phyloP scores from a whole-genome alignment of 306 rosid genomes.

The Trifolium subterraneum region DNA sequence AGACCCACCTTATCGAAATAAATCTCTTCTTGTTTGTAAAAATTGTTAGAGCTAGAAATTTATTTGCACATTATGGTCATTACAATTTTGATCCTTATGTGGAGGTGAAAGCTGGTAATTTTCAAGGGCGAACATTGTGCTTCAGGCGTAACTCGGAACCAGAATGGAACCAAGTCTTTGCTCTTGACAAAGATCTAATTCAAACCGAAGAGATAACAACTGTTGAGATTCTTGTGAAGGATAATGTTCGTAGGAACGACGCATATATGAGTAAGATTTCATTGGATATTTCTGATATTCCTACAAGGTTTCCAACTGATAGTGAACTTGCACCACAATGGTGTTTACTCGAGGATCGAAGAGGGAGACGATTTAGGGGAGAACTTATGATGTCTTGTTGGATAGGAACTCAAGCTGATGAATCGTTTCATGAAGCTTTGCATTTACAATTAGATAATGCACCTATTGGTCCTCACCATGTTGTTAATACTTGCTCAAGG shows the following conservation, averaged over 20 bases:
- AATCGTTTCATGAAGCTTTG: conserved; percentile 43
- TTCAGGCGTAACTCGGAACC: conserved; percentile 23
- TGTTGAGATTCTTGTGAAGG: conserved; percentile 39
- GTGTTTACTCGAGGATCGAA: conserved; percentile 36
- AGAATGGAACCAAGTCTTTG: conserved; percentile 52
- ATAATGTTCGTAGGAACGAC: not conserved
- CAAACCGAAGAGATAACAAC: conserved; percentile 20
- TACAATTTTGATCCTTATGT: conserved; percentile 37
- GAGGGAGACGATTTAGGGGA: conserved; percentile 21
- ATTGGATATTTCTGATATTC: conserved; percentile 37
- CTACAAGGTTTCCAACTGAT: conserved; percentile 40
- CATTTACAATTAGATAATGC: conserved; percentile 37
- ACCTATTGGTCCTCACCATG: not conserved
- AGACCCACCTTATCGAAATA: conserved; percentile 45
- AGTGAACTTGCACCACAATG: conserved; percentile 42
- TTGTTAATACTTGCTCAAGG: conserved; percentile 30
- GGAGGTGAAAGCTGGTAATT: conserved; percentile 43
- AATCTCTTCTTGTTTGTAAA: conserved; percentile 44
- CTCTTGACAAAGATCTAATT: conserved; percentile 34
- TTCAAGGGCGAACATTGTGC: conserved; percentile 28
- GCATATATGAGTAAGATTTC: conserved; percentile 18
- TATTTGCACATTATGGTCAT: not conserved
- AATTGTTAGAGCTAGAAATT: conserved; percentile 42
- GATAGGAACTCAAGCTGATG: conserved; percentile 54
- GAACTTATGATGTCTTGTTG: conserved; percentile 49